phyloP scores from a whole-genome alignment of 108 stramenopile genomes.

The Stephanodiscus triporus region DNA sequence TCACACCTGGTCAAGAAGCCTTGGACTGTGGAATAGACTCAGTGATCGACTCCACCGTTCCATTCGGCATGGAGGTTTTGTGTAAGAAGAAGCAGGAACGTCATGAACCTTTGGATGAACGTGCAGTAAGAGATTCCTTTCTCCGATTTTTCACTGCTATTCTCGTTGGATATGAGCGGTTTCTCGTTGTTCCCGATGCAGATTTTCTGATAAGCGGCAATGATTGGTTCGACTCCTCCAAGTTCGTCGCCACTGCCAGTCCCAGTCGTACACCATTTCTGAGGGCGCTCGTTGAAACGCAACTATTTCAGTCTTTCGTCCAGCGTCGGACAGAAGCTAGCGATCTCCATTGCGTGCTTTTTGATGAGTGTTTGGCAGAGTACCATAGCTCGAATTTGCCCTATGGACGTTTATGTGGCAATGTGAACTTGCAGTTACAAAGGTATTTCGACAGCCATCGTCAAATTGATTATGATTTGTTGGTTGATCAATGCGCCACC shows the following conservation, averaged over 20 bases:
- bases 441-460: conserved; percentile 30
- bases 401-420: conserved; percentile 74
- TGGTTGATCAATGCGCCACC: conserved; percentile 81
- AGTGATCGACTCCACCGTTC: conserved; percentile 53
- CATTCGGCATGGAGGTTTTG: conserved; percentile 50
- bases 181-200: conserved; percentile 83
- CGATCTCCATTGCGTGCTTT: conserved; percentile 83
- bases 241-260: conserved; percentile 68
- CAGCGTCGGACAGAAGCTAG: conserved; percentile 87
- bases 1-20: conserved; percentile 84
- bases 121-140: conserved; percentile 83
- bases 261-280: conserved; percentile 63
- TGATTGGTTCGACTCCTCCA: conserved; percentile 88
- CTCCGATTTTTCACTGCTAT: conserved; percentile 82
- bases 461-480: conserved; percentile 62
- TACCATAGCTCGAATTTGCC: conserved; percentile 73
- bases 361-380: conserved; percentile 85
- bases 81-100: conserved; percentile 20
- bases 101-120: conserved; percentile 74
- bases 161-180: conserved; percentile 84
- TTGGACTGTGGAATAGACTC: conserved; percentile 72
- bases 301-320: conserved; percentile 87
- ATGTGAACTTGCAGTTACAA: conserved; percentile 49
- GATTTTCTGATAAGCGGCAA: conserved; percentile 81
- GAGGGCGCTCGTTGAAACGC: conserved; percentile 65